Evolutionary conservation across 1,284 basidiomycete genomes (phyloP).

Genomic region (Afroboletus lepidellus): DNA sequence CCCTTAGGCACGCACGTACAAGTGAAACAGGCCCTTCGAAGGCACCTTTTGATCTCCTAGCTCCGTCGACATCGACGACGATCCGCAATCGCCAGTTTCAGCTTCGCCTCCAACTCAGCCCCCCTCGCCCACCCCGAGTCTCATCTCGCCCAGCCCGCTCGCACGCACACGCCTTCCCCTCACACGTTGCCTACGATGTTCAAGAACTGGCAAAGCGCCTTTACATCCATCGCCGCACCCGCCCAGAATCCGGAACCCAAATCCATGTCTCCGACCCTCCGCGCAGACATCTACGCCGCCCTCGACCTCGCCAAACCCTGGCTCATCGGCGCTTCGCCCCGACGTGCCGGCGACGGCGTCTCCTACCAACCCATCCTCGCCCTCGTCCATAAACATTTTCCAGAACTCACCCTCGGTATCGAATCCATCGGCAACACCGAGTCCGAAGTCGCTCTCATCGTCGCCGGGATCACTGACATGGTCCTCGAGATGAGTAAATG

Average conservation of each 20-base stretch:
- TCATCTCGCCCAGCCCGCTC: neutral
- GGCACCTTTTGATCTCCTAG: neutral
- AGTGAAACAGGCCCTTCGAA: neutral
- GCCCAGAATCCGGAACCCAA: conserved; percentile 37
- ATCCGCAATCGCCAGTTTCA: neutral
- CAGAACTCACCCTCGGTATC: conserved; percentile 41
- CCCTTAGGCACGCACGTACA: neutral
- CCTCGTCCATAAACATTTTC: conserved; percentile 48
- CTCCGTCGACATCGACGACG: neutral
- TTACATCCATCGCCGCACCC: conserved; percentile 25
- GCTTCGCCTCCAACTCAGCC: neutral
- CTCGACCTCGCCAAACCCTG: conserved; percentile 46
- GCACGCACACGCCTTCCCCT: neutral
- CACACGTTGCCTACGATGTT: conserved; percentile 37
- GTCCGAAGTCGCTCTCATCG: conserved; percentile 43
- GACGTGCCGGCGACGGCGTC: conserved; percentile 49
- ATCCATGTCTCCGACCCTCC: conserved; percentile 44
- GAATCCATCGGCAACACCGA: conserved; percentile 44
- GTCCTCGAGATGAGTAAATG: conserved; percentile 50
- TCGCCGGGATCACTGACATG: conserved; percentile 53
- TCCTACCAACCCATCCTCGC: conserved; percentile 43
- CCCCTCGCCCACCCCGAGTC: neutral
- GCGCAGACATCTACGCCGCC: conserved; percentile 45
- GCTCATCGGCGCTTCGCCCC: conserved; percentile 37
- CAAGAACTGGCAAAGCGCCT: conserved; percentile 41